Conservation (phyloP, 257 asterid genomes). For the Catharanthus roseus region DNA sequence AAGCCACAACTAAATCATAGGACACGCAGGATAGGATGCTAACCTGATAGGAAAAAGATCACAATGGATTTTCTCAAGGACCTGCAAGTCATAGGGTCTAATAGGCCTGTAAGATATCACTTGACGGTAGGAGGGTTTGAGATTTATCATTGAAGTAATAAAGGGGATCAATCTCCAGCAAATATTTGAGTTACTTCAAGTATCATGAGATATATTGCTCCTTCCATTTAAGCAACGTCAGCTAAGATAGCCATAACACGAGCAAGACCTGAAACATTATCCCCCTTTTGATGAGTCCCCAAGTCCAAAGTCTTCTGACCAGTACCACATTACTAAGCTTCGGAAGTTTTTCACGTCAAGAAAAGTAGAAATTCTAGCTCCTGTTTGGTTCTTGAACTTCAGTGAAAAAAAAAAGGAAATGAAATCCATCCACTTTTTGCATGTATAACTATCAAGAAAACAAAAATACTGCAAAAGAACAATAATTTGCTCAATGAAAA, state of each 20-base stretch:
- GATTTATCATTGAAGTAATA: constrained; percentile 57
- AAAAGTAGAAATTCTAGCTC: background rate
- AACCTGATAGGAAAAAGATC: constrained; percentile 95
- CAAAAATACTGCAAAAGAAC: background rate
- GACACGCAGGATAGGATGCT: constrained; percentile 21
- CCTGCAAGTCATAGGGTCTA: constrained; percentile 57
- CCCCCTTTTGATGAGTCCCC: constrained; percentile 2
- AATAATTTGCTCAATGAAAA: background rate
- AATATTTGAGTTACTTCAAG: constrained; percentile 38
- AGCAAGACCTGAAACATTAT: constrained; percentile 22
- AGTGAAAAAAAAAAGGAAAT: background rate
- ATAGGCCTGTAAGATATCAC: constrained; percentile 66
- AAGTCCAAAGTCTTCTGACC: background rate
- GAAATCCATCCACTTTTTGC: background rate
- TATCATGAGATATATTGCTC: constrained; percentile 24
- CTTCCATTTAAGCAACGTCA: constrained; percentile 63
- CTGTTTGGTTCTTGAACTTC: constrained; percentile 7
- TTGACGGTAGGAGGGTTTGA: constrained; percentile 47
- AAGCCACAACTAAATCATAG: constrained; percentile 3
- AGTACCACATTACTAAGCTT: background rate
- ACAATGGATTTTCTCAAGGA: constrained; percentile 70
- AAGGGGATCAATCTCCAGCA: constrained; percentile 52
- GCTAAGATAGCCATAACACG: constrained; percentile 47
- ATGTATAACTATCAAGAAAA: background rate
- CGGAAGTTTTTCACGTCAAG: background rate